Evolutionary conservation across 108 stramenopile genomes (phyloP).

Genomic region (Nitzschia palea): DNA sequence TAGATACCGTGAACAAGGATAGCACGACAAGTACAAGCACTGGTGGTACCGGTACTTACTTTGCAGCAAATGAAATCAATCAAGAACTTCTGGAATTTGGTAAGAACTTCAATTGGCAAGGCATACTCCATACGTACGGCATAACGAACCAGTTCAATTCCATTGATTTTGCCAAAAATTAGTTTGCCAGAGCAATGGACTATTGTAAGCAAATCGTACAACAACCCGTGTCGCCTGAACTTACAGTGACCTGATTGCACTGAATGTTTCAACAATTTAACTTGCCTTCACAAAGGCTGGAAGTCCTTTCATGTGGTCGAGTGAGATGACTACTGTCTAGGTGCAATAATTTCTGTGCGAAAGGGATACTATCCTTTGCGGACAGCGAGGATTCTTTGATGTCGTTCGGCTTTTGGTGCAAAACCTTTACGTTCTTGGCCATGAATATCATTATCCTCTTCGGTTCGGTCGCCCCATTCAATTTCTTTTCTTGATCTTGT

Average conservation of each 20-base stretch:
- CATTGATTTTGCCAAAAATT: too few species aligned
- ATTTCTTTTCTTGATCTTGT: slow-evolving; percentile 45
- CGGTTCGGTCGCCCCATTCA: slow-evolving; percentile 29
- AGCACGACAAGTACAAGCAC: not conserved
- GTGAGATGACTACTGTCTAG: not conserved
- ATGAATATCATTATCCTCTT: slow-evolving; percentile 23
- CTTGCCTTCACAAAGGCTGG: slow-evolving; percentile 66
- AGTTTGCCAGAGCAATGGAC: too few species aligned
- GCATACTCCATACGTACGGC: too few species aligned
- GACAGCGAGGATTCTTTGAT: slow-evolving; percentile 45
- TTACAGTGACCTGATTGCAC: slow-evolving; percentile 67
- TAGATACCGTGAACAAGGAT: too few species aligned
- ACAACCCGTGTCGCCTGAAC: slow-evolving; percentile 81
- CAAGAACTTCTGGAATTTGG: too few species aligned
- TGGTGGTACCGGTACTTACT: slow-evolving; percentile 39
- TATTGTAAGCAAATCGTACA: too few species aligned
- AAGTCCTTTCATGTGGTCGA: too few species aligned
- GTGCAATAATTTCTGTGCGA: too few species aligned
- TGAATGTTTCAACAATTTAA: slow-evolving; percentile 59
- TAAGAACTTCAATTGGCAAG: too few species aligned
- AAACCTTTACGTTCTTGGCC: not conserved
- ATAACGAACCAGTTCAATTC: too few species aligned
- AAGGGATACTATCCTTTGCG: slow-evolving; percentile 26
- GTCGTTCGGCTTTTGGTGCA: slow-evolving; percentile 8
- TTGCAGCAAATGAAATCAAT: too few species aligned